These are phyloP conservation scores for Cryptosporidium xiaoi DNA, from an alignment of 169 alveolate genomes.

Conservation along the genomic window DNA sequence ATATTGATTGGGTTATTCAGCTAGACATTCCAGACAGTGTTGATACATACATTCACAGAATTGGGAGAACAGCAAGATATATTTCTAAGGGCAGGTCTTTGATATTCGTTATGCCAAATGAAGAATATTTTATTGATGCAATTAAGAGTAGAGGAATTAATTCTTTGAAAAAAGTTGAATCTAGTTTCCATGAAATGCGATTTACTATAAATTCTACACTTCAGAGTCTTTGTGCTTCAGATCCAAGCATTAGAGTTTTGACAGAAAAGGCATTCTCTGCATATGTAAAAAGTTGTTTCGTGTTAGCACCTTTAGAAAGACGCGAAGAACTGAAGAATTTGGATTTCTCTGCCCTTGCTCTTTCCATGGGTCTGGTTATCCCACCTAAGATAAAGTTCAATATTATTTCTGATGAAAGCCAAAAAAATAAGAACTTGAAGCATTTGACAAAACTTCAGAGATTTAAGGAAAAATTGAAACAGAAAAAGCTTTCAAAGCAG, in stretches of 20 bases:
- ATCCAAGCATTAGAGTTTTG: conserved; percentile 32
- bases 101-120: conserved; percentile 74
- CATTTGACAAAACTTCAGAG: conserved; percentile 29
- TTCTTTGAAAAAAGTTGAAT: conserved; percentile 32
- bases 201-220: conserved; percentile 46
- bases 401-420: not conserved
- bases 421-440: not conserved
- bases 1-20: conserved; percentile 95
- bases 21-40: conserved; percentile 95
- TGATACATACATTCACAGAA: conserved; percentile 95
- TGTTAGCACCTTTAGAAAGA: conserved; percentile 11
- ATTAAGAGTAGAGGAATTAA: conserved; percentile 11
- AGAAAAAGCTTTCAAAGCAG: conserved; percentile 3
- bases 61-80: conserved; percentile 97
- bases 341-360: conserved; percentile 27
- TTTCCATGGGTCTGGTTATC: conserved; percentile 42
- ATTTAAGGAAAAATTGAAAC: conserved; percentile 60
- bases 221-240: conserved; percentile 60
- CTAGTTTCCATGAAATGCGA: conserved; percentile 42
- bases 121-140: conserved; percentile 33
- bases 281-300: conserved; percentile 48
- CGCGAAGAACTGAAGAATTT: conserved; percentile 3
- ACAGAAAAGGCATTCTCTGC: conserved; percentile 70
- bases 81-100: conserved; percentile 90
- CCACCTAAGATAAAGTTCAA: conserved; percentile 53